A percentile compares a stretch with the other conserved stretches of the same genome.
Conservation (phyloP, 1,284 basidiomycete species). For the Bjerkandera adusta region DNA sequence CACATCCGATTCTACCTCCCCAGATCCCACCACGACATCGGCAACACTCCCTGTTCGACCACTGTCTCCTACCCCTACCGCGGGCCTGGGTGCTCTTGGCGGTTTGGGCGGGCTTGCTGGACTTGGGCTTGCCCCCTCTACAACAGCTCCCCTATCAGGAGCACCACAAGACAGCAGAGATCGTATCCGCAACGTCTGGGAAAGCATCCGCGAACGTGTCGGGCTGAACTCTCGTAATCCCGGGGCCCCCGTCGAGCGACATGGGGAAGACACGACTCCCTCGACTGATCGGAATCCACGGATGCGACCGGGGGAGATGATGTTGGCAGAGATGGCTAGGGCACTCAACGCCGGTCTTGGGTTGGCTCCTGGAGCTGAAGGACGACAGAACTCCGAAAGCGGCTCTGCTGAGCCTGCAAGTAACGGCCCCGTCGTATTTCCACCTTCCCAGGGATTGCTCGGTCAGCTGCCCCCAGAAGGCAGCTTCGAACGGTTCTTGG, state of each 20-base stretch:
- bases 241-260: too few species aligned
- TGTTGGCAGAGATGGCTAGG: constrained; percentile 74
- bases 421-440: too few species aligned
- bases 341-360: constrained; percentile 73
- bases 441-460: constrained; percentile 11
- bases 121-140: constrained; percentile 18
- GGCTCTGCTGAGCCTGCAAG: too few species aligned
- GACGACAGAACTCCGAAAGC: too few species aligned
- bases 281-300: constrained; percentile 16
- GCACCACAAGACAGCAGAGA: constrained; percentile 31
- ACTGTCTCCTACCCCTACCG: constrained; percentile 47
- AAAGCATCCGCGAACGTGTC: constrained; percentile 56
- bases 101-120: constrained; percentile 23
- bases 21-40: constrained; percentile 22
- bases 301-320: constrained; percentile 41
- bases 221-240: constrained; percentile 32
- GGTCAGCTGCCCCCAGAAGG: constrained; percentile 52
- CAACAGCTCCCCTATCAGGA: constrained; percentile 5
- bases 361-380: constrained; percentile 31
- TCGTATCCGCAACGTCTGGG: constrained; percentile 56
- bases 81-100: constrained; percentile 35
- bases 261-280: too few species aligned
- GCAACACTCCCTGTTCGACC: constrained; percentile 36
- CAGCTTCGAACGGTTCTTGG: constrained; percentile 73
- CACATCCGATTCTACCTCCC: constrained; percentile 8